Percentiles rank a stretch among this genome's conserved stretches.
phyloP scores from a whole-genome alignment of 116 monocot genomes.

The Trichopus zeylanicus region DNA sequence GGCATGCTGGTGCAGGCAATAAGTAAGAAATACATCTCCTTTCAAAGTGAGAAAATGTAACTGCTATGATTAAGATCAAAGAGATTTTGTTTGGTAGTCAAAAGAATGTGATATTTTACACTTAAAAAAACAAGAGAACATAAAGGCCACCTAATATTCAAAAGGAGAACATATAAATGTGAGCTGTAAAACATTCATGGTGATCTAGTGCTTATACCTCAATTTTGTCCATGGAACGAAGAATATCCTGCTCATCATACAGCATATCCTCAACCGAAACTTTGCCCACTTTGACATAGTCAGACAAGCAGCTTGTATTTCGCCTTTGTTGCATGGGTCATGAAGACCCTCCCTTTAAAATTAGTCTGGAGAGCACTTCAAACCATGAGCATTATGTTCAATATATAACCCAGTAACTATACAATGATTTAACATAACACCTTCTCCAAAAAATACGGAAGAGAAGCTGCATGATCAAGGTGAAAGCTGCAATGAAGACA shows the following conservation, averaged over 20 bases:
- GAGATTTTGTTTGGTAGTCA: too few species aligned
- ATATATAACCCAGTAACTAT: neutral
- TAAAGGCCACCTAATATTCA: too few species aligned
- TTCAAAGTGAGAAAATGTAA: too few species aligned
- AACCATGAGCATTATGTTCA: neutral
- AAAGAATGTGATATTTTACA: too few species aligned
- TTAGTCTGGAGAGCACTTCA: slow-evolving; percentile 49
- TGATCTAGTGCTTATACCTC: too few species aligned
- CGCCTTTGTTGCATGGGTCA: slow-evolving; percentile 99
- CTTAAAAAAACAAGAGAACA: too few species aligned
- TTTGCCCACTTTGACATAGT: slow-evolving; percentile 99
- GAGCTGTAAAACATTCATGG: too few species aligned
- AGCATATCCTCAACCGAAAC: slow-evolving; percentile 99
- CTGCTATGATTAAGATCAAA: too few species aligned
- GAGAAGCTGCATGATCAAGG: slow-evolving; percentile 94
- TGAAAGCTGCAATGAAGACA: slow-evolving; percentile 63
- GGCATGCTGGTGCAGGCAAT: too few species aligned
- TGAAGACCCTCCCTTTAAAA: slow-evolving; percentile 87
- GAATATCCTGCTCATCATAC: slow-evolving; percentile 89
- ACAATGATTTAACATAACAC: slow-evolving; percentile 17
- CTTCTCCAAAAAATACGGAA: slow-evolving; percentile 98
- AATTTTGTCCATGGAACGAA: slow-evolving; percentile 94
- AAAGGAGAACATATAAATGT: too few species aligned
- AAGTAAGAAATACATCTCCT: too few species aligned
- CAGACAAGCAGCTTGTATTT: slow-evolving; percentile 87